Evolutionary conservation across 2,329 filamentous ascomycete species (phyloP).

Genomic region (Raffaelea ambrosiae): DNA sequence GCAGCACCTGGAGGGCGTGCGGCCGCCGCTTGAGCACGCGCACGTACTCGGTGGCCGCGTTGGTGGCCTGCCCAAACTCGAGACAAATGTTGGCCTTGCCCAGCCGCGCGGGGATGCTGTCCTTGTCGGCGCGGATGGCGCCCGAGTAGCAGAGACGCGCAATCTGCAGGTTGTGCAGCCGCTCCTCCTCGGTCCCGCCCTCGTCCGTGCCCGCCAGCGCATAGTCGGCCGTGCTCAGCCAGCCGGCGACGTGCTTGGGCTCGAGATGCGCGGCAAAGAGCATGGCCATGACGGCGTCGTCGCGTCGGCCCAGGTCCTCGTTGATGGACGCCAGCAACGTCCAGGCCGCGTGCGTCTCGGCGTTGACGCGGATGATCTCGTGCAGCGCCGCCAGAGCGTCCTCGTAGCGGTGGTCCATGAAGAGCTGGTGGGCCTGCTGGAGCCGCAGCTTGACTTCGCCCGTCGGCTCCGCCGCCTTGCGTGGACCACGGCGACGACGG

Average conservation of each 20-base stretch:
- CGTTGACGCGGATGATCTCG: conserved; percentile 60
- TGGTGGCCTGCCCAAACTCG: conserved; percentile 43
- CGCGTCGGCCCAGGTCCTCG: conserved; percentile 47
- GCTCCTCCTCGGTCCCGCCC: conserved; percentile 20
- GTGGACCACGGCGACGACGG: conserved; percentile 32
- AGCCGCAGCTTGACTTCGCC: conserved; percentile 63
- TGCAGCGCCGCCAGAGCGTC: conserved; percentile 49
- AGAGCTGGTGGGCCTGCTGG: conserved; percentile 58
- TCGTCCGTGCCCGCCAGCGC: conserved; percentile 37
- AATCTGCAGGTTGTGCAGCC: conserved; percentile 38
- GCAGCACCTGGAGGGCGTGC: conserved; percentile 44
- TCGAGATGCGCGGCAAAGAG: conserved; percentile 55
- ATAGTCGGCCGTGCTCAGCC: conserved; percentile 51
- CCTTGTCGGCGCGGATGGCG: conserved; percentile 49
- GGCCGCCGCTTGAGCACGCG: conserved; percentile 42
- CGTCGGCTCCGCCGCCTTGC: conserved; percentile 58
- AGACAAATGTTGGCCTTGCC: conserved; percentile 52
- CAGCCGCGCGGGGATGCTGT: conserved; percentile 47
- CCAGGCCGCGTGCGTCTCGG: conserved; percentile 59
- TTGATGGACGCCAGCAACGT: conserved; percentile 52
- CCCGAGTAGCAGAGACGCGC: conserved; percentile 52
- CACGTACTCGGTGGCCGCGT: conserved; percentile 49
- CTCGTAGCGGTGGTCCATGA: conserved; percentile 52
- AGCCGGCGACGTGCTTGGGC: conserved; percentile 50
- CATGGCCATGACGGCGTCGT: conserved; percentile 50